Base-by-base conservation (phyloP, 306 rosid species). In the Vicia villosa region DNA sequence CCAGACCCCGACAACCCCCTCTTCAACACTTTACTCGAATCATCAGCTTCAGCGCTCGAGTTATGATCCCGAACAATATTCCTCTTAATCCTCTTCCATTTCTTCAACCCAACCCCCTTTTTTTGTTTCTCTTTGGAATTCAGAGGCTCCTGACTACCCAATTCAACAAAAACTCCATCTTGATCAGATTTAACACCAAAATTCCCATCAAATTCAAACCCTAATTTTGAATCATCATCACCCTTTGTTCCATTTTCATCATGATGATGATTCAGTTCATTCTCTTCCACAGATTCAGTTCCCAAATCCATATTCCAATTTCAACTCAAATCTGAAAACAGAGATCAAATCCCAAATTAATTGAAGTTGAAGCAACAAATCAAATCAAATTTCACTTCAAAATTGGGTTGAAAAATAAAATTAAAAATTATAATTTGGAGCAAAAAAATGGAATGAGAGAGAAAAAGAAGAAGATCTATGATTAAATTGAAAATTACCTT, bases 221-320 rank as follows among this genome's bases (percentile, higher is more conserved):
- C 78, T 64, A 26, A 66, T 55, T 50, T 66, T 72, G 80, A 85
- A 51, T 77, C 63, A 26, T 3, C 26, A 17, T 52, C 69, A 70
- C 62, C 72, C 68, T 52, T 73, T 57, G 76, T 56, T 68, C 72
- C 81, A 32, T 75, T 75, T 66, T 63, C 78, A 78, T 19, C 89
- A 49, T 24, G 79, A 78, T 19, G 88, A 49, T 24, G 79, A 62
- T 32, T 71, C 70, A 74, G 78, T 81, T 86, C 83, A 77, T 83
- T 84, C 63, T 85, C 93, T 64, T 88, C 91, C 69, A 74, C 83
- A 20, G 87, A 89, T 79, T 85, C 89, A 76, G 62, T 82, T 73
- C 81, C 86, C 86, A 80, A 88, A 86, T 92, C 98, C 98, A 89
- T 92, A 67, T 51, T 13, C 63, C 68, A 70, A 70, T 69, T 13